Evolutionary conservation across 2,329 filamentous ascomycete species (phyloP).

Genomic region (Arachnomyces sp.): DNA sequence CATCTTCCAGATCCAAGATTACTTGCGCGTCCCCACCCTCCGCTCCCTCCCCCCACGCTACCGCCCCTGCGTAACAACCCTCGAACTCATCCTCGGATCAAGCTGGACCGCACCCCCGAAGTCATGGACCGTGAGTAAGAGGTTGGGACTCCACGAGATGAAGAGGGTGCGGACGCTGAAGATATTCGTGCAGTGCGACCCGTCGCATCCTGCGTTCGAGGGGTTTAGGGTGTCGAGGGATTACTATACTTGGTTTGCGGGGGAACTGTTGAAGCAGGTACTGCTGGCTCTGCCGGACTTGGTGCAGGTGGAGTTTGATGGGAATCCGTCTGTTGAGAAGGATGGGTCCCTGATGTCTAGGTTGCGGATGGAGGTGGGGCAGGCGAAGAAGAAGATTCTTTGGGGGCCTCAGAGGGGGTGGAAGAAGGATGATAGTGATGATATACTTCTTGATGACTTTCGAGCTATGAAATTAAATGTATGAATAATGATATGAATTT

Average conservation of each 20-base stretch:
- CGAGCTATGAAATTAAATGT: too few relatives aligned
- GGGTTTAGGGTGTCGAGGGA: conserved; percentile 49
- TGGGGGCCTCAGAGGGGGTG: conserved; percentile 35
- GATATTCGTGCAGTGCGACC: conserved; percentile 52
- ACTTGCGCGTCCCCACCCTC: conserved; percentile 36
- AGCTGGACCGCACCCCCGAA: conserved; percentile 51
- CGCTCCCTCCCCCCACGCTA: conserved; percentile 44
- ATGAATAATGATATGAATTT: too few relatives aligned
- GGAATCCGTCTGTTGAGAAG: conserved; percentile 45
- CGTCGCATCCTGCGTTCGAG: conserved; percentile 44
- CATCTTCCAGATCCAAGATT: conserved; percentile 45
- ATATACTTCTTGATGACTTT: conserved; percentile 7
- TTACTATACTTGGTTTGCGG: conserved; percentile 51
- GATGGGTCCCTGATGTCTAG: conserved; percentile 43
- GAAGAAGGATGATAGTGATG: conserved; percentile 8
- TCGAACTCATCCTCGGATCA: conserved; percentile 51
- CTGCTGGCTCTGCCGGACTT: conserved; percentile 42
- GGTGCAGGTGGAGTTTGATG: conserved; percentile 48
- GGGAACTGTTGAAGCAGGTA: conserved; percentile 41
- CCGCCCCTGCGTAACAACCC: conserved; percentile 41
- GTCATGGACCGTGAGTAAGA: conserved; percentile 44
- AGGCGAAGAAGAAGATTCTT: conserved; percentile 26
- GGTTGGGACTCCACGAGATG: conserved; percentile 44
- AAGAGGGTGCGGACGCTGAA: conserved; percentile 41
- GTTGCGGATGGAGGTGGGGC: conserved; percentile 32